phyloP scores from a whole-genome alignment of 169 alveolate genomes.

The Theileria parva region DNA sequence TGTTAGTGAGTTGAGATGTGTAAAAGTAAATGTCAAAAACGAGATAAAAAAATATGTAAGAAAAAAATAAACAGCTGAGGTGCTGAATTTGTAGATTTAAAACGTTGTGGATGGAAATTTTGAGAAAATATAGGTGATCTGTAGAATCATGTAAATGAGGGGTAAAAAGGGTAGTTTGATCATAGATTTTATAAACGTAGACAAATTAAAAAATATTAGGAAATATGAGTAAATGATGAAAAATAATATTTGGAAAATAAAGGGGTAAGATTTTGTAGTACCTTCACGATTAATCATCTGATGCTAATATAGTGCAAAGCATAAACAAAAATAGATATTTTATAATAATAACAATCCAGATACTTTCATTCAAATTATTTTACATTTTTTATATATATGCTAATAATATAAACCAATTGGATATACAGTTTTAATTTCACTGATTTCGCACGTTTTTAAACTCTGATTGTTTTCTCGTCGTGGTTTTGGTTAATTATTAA shows the following conservation, averaged over 20 bases:
- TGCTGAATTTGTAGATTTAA: not conserved
- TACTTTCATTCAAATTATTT: not conserved
- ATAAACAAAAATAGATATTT: not conserved
- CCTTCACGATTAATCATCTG: not conserved
- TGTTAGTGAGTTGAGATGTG: not conserved
- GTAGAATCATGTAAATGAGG: not conserved
- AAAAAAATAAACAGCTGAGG: not conserved
- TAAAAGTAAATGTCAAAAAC: not conserved
- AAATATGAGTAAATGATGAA: not conserved
- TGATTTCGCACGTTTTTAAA: not conserved
- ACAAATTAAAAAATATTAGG: not conserved
- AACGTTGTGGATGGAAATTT: not conserved
- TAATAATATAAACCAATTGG: too few relatives aligned
- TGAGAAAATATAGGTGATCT: not conserved
- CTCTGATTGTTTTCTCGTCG: not conserved
- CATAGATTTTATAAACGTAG: not conserved
- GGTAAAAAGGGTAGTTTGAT: not conserved
- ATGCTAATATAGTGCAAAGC: constrained; percentile 32
- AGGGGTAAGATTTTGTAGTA: not conserved
- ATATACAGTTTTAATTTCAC: not conserved
- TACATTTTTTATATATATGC: not conserved
- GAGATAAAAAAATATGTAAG: not conserved
- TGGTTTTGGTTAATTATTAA: not conserved
- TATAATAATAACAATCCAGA: not conserved
- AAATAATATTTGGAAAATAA: not conserved